Evolutionary conservation across 768 basidiomycete species (phyloP).

Genomic region (Leccinum variicolor): DNA sequence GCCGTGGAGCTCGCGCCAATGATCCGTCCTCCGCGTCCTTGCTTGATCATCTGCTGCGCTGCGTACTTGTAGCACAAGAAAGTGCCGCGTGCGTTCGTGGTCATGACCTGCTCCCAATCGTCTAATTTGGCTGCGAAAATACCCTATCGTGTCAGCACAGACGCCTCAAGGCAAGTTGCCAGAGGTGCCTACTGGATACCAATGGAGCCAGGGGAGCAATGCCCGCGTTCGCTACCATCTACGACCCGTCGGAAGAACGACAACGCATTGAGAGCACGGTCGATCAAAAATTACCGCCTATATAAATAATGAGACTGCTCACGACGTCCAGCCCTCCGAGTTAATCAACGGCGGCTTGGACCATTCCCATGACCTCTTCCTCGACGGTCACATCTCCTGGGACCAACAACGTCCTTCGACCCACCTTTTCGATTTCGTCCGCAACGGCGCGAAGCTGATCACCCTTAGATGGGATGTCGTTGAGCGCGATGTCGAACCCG

Average conservation of each 20-base stretch:
- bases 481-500: constrained; percentile 26
- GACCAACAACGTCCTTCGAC: constrained; percentile 13
- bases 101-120: not conserved
- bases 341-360: not conserved
- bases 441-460: constrained; percentile 7
- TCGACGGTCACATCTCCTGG: constrained; percentile 11
- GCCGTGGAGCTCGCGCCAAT: not conserved
- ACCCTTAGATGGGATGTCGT: constrained; percentile 21
- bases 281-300: not conserved
- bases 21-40: not conserved
- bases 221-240: constrained; percentile 17
- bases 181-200: not conserved
- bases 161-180: not conserved
- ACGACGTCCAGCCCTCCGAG: constrained; percentile 7
- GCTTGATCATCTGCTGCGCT: not conserved
- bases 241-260: not conserved
- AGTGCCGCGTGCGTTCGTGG: not conserved
- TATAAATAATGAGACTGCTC: not conserved
- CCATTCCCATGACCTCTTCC: constrained; percentile 1
- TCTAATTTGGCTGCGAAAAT: not conserved
- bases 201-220: not conserved
- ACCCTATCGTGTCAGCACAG: not conserved
- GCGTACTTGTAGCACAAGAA: not conserved
- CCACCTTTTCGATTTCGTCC: constrained; percentile 4
- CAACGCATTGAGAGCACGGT: no score